Conservation (phyloP, 2,329 filamentous ascomycete species). For the Emericellopsis atlantica region DNA sequence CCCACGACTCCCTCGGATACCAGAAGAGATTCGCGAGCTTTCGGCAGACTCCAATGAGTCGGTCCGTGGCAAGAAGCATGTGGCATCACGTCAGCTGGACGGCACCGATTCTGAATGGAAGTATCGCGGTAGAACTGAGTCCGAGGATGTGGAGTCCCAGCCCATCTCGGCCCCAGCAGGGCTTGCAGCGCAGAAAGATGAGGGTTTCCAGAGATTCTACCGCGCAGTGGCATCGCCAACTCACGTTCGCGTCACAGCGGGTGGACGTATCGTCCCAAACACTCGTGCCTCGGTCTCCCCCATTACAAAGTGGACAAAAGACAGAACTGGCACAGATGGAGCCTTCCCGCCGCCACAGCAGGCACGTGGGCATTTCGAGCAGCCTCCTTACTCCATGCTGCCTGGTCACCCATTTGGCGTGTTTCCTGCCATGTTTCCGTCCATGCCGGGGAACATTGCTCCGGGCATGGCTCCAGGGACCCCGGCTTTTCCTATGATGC, state of each 20-base stretch:
- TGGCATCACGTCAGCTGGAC: conserved; percentile 18
- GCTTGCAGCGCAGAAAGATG: conserved; percentile 40
- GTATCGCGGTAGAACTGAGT: conserved; percentile 31
- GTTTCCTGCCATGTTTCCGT: conserved; percentile 7
- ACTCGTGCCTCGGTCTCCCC: conserved; percentile 41
- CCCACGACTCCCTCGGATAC: conserved; percentile 14
- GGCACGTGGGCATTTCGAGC: neutral
- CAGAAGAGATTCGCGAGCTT: conserved; percentile 12
- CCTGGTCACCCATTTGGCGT: conserved; percentile 9
- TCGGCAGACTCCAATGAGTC: conserved; percentile 1
- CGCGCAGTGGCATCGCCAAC: conserved; percentile 56
- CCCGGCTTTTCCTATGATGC: neutral
- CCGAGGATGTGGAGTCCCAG: conserved; percentile 27
- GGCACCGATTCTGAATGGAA: conserved; percentile 28
- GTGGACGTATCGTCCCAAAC: conserved; percentile 55
- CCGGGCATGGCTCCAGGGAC: conserved; percentile 10
- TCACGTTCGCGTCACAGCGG: conserved; percentile 54
- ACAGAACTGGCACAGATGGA: conserved; percentile 1
- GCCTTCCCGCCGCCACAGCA: neutral
- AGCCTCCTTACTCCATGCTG: conserved; percentile 7
- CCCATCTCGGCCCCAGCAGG: conserved; percentile 41
- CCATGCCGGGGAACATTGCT: conserved; percentile 17
- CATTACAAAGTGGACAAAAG: conserved; percentile 34
- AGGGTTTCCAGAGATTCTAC: conserved; percentile 57
- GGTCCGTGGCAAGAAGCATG: conserved; percentile 3